Evolutionary conservation across 306 rosid species (phyloP).

Genomic region (Vicia faba): DNA sequence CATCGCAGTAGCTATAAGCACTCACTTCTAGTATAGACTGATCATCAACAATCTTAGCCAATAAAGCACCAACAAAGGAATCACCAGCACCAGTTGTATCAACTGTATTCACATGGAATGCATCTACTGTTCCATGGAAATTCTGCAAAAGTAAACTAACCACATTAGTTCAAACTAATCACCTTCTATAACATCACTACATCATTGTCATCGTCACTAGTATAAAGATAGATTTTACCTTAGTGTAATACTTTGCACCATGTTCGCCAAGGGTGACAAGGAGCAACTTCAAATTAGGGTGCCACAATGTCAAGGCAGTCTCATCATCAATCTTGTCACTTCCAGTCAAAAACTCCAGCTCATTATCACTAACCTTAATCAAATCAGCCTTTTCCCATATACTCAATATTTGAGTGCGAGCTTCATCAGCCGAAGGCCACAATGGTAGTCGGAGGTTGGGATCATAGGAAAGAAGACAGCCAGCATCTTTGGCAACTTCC

Average conservation of each 20-base stretch:
- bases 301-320: constrained; percentile 72
- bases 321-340: constrained; percentile 72
- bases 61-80: constrained; percentile 72
- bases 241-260: constrained; percentile 88
- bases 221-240: constrained; percentile 47
- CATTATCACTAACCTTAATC: constrained; percentile 84
- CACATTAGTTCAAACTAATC: neutral
- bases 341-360: constrained; percentile 80
- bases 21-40: constrained; percentile 69
- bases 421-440: constrained; percentile 78
- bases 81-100: constrained; percentile 93
- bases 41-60: constrained; percentile 74
- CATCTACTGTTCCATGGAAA: constrained; percentile 69
- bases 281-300: constrained; percentile 77
- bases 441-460: constrained; percentile 79
- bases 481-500: constrained; percentile 83
- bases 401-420: constrained; percentile 79
- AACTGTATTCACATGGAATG: constrained; percentile 58
- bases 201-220: neutral
- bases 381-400: constrained; percentile 88
- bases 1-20: neutral
- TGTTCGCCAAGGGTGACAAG: constrained; percentile 91
- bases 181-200: neutral
- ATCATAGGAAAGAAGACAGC: constrained; percentile 77
- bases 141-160: constrained; percentile 39